phyloP scores from a whole-genome alignment of 352 stramenopile species.

The Phytophthora litchii region DNA sequence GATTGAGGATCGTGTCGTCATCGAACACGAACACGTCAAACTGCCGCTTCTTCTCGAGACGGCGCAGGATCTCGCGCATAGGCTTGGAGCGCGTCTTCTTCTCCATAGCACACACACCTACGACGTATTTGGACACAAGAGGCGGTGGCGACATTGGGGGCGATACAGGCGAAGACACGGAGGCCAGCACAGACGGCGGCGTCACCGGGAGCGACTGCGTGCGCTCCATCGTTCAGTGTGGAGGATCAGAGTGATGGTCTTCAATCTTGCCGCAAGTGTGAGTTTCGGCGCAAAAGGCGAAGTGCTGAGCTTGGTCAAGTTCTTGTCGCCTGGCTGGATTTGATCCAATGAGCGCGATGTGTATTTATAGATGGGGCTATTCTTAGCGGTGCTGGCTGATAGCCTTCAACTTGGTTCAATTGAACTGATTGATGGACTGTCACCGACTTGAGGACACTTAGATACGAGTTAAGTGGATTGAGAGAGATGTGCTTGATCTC shows the following conservation, averaged over 20 bases:
- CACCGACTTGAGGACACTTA: no score
- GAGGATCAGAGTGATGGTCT: slow-evolving; percentile 31
- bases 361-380: no score
- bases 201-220: slow-evolving; percentile 33
- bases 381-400: no score
- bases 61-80: slow-evolving; percentile 96
- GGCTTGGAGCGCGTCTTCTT: slow-evolving; percentile 98
- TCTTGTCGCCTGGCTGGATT: neutral
- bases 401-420: no score
- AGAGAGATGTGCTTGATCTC: neutral
- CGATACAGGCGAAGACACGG: slow-evolving; percentile 14
- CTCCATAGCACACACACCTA: slow-evolving; percentile 99
- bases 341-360: no score
- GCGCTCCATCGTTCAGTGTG: slow-evolving; percentile 28
- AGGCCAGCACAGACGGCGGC: slow-evolving; percentile 13
- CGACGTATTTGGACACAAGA: slow-evolving; percentile 69
- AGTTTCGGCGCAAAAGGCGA: slow-evolving; percentile 15
- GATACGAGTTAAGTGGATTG: no score
- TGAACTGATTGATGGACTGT: no score
- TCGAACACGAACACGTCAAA: slow-evolving; percentile 99
- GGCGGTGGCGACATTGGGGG: slow-evolving; percentile 22
- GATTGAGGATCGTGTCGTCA: slow-evolving; percentile 96
- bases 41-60: slow-evolving; percentile 91
- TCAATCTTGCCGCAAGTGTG: neutral
- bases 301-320: slow-evolving; percentile 5